Evolutionary conservation across 441 rosid genomes (phyloP).

Genomic region (Syzygium malaccense): DNA sequence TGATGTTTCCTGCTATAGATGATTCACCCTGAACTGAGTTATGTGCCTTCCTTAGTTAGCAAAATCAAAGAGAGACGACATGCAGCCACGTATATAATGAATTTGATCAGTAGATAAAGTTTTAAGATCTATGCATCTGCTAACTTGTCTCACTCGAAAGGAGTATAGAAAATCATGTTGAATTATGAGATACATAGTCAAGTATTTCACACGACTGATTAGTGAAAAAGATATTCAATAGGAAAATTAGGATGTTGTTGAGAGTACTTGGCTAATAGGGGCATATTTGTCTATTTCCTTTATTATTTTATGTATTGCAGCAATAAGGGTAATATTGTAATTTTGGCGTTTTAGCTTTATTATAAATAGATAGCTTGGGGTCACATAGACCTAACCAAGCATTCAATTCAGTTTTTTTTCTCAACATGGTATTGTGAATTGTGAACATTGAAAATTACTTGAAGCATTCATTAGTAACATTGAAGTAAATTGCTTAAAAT

Average conservation of each 20-base stretch:
- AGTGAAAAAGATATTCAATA: not conserved
- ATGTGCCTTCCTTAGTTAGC: not conserved
- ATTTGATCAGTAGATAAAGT: not conserved
- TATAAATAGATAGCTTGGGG: too few species aligned
- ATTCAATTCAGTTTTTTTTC: too few species aligned
- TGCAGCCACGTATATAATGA: not conserved
- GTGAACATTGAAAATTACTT: not conserved
- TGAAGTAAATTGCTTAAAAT: not conserved
- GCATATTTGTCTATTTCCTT: too few species aligned
- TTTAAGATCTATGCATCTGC: not conserved
- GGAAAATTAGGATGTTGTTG: not conserved
- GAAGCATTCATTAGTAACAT: not conserved
- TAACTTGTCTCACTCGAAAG: not conserved
- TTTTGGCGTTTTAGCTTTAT: too few species aligned
- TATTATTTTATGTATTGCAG: too few species aligned
- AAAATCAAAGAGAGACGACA: not conserved
- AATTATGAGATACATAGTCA: not conserved
- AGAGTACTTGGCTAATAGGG: too few species aligned
- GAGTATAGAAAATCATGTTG: not conserved
- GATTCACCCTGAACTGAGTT: not conserved
- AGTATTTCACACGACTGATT: not conserved
- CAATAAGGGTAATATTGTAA: too few species aligned
- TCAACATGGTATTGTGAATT: not conserved
- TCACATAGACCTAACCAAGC: too few species aligned
- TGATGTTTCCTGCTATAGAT: not conserved